Percentiles rank a stretch among this genome's conserved stretches.
These are phyloP conservation scores for Coemansia sp. DNA, from an alignment of 192 early-diverging fungal species.

Conservation along the genomic window DNA sequence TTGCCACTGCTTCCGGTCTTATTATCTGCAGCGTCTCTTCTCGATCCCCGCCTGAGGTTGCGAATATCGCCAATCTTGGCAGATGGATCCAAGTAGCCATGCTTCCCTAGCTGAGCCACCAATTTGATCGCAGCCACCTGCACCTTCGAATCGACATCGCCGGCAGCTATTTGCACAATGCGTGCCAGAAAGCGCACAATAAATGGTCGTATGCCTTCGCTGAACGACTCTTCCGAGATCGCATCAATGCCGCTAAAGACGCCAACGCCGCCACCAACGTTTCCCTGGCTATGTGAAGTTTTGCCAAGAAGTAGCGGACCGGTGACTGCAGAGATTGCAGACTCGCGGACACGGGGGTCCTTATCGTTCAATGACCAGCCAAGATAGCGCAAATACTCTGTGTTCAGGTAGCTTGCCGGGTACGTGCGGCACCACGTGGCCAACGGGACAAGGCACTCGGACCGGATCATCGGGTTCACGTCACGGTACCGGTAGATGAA, in stretches of 20 bases:
- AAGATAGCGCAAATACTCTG: slow-evolving; percentile 75
- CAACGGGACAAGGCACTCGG: slow-evolving; percentile 80
- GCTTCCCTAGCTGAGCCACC: slow-evolving; percentile 28
- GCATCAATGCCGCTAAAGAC: slow-evolving; percentile 74
- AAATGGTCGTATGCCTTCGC: slow-evolving; percentile 50
- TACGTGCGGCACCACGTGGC: slow-evolving; percentile 74
- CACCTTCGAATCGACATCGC: slow-evolving; percentile 41
- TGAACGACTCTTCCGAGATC: slow-evolving; percentile 47
- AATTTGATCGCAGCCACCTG: slow-evolving; percentile 50
- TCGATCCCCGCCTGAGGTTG: slow-evolving; percentile 3
- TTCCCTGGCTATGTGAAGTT: slow-evolving; percentile 66
- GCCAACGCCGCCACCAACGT: slow-evolving; percentile 70
- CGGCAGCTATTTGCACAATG: slow-evolving; percentile 47
- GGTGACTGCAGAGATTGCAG: slow-evolving; percentile 64
- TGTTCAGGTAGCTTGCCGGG: slow-evolving; percentile 72
- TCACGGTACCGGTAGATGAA: slow-evolving; percentile 92
- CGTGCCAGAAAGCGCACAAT: slow-evolving; percentile 41
- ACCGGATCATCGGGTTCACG: slow-evolving; percentile 78
- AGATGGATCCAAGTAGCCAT: slow-evolving; percentile 31
- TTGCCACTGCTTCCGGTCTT: background rate
- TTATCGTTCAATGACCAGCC: slow-evolving; percentile 89
- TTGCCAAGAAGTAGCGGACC: slow-evolving; percentile 57
- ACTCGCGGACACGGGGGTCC: slow-evolving; percentile 67
- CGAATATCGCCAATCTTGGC: slow-evolving; percentile 39
- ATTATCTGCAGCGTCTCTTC: background rate